Percentiles rank a stretch among this genome's conserved stretches.
Conservation (phyloP, 2,329 filamentous ascomycete species). For the Dactylonectria macrodidyma region DNA sequence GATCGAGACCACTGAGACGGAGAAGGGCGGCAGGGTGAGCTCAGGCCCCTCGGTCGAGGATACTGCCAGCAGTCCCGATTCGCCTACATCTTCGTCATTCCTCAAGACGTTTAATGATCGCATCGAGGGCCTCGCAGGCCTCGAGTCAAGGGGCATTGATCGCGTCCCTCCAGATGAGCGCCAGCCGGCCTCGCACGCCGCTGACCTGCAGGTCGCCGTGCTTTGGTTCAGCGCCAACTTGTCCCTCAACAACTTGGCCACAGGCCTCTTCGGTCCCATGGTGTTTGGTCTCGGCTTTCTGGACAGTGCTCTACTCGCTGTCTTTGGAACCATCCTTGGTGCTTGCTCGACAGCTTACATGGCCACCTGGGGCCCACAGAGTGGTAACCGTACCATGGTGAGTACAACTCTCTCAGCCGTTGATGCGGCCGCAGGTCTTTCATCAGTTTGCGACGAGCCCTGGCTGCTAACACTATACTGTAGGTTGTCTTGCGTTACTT, state of each 20-base stretch:
- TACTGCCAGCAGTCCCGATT: slow-evolving; percentile 12
- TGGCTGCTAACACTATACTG: slow-evolving; percentile 18
- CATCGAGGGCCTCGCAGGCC: slow-evolving; percentile 50
- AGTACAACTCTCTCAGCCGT: not conserved
- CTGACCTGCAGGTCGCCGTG: slow-evolving; percentile 57
- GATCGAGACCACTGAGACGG: slow-evolving; percentile 27
- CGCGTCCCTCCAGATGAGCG: slow-evolving; percentile 57
- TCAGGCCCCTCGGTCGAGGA: slow-evolving; percentile 28
- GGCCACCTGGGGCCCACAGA: slow-evolving; percentile 81
- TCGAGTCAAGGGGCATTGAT: slow-evolving; percentile 58
- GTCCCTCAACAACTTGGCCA: slow-evolving; percentile 67
- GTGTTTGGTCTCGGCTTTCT: slow-evolving; percentile 80
- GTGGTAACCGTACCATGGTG: slow-evolving; percentile 83
- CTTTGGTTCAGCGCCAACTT: slow-evolving; percentile 63
- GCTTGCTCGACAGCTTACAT: slow-evolving; percentile 82
- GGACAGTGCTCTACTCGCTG: slow-evolving; percentile 78
- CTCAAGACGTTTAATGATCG: slow-evolving; percentile 38
- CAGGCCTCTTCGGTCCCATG: slow-evolving; percentile 78
- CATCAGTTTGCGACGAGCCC: too few relatives aligned
- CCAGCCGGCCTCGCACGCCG: slow-evolving; percentile 49
- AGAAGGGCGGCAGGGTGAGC: slow-evolving; percentile 37
- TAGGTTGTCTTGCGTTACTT: slow-evolving; percentile 79
- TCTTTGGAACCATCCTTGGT: slow-evolving; percentile 85
- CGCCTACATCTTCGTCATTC: slow-evolving; percentile 8
- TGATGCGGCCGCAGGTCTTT: too few relatives aligned